These are phyloP conservation scores for Neolecta irregularis DNA, from an alignment of 1,139 yeast genomes.

Conservation along the genomic window DNA sequence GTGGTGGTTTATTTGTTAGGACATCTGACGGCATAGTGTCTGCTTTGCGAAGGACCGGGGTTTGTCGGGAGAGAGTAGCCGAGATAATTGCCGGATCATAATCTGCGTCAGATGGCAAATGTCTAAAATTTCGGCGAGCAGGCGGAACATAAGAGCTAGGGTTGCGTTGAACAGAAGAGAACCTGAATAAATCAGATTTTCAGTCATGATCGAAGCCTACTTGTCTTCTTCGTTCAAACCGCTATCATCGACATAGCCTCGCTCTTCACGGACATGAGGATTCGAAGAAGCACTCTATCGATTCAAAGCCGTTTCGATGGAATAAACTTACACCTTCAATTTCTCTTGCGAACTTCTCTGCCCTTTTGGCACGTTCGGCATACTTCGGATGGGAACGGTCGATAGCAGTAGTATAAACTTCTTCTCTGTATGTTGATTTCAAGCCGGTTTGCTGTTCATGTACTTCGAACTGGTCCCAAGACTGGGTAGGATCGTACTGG, in stretches of 20 bases:
- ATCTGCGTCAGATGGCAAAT: background rate
- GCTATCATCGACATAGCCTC: constrained; percentile 68
- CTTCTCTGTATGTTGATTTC: constrained; percentile 74
- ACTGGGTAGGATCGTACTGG: constrained; percentile 23
- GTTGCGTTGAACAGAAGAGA: background rate
- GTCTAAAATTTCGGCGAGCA: constrained; percentile 7
- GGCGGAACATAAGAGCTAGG: constrained; percentile 1
- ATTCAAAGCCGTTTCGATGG: too few species aligned
- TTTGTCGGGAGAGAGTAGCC: constrained; percentile 5
- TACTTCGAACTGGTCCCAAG: constrained; percentile 90
- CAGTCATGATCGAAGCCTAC: constrained; percentile 72
- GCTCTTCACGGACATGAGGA: constrained; percentile 77
- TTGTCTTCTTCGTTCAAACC: constrained; percentile 92
- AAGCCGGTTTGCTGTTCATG: constrained; percentile 83
- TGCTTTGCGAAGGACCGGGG: background rate
- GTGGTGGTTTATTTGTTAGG: background rate
- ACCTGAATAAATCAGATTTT: constrained; percentile 11
- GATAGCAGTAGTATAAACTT: constrained; percentile 73
- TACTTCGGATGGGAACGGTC: constrained; percentile 64
- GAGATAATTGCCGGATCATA: constrained; percentile 10
- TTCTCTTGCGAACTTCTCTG: constrained; percentile 67
- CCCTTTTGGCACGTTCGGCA: constrained; percentile 46
- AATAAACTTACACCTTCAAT: too few species aligned
- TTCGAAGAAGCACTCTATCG: constrained; percentile 51
- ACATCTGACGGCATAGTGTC: background rate